Evolutionary conservation across 139 green algal genomes (phyloP).

Genomic region (Dunaliella sp.): DNA sequence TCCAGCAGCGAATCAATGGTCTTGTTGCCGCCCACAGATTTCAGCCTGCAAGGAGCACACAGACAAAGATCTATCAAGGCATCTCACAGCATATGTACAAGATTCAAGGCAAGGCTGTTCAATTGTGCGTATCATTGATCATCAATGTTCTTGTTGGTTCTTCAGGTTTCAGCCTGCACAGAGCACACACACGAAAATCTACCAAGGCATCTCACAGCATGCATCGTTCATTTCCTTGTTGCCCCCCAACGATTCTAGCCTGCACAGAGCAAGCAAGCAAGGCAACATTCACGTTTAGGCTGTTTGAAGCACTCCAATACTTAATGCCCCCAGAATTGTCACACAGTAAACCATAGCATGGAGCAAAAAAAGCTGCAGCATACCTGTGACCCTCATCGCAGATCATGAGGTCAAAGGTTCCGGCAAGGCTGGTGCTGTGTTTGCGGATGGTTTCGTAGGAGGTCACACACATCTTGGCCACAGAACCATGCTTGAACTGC

Average conservation of each 20-base stretch:
- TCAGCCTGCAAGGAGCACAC: constrained; percentile 75
- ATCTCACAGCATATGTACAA: neutral
- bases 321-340: too few species aligned
- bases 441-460: constrained; percentile 51
- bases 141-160: constrained; percentile 1
- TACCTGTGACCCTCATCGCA: constrained; percentile 1
- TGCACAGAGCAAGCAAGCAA: too few species aligned
- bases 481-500: constrained; percentile 10
- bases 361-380: too few species aligned
- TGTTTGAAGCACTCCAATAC: too few species aligned
- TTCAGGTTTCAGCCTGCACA: neutral
- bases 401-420: constrained; percentile 52
- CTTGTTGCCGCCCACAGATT: constrained; percentile 75
- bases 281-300: too few species aligned
- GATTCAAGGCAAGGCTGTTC: neutral
- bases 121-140: neutral
- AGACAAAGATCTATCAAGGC: too few species aligned
- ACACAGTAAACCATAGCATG: too few species aligned
- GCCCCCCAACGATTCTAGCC: too few species aligned
- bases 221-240: too few species aligned
- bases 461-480: constrained; percentile 30
- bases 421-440: constrained; percentile 42
- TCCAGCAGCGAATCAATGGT: constrained; percentile 72
- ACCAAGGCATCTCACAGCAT: too few species aligned
- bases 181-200: too few species aligned